phyloP scores from a whole-genome alignment of 768 basidiomycete species.

The Rhodotorula babjevae region DNA sequence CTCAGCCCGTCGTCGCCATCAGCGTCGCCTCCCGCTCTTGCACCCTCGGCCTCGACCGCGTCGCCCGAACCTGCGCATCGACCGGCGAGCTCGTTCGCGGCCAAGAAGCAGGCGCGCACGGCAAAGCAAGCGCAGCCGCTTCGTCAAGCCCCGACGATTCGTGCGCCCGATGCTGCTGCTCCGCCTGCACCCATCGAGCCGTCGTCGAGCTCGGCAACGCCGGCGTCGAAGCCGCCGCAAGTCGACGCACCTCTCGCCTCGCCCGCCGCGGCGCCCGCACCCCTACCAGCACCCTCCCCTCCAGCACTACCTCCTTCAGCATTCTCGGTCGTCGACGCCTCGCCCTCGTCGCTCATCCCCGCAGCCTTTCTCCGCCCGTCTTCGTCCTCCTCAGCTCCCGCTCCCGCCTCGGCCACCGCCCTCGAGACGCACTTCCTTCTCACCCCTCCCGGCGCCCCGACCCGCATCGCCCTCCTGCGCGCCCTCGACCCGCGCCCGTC shows the following conservation, averaged over 20 bases:
- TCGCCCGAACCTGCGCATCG: not conserved
- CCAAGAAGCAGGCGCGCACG: constrained; percentile 10
- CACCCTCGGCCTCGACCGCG: not conserved
- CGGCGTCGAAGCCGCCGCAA: not conserved
- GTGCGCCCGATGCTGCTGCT: not conserved
- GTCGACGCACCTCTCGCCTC: not conserved
- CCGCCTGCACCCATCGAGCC: not conserved
- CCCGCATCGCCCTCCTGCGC: constrained; percentile 5
- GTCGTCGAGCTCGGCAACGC: not conserved
- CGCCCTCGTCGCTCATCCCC: not conserved
- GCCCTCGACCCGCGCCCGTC: not conserved
- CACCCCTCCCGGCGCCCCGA: not conserved
- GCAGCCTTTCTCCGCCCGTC: not conserved
- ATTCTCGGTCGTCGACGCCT: not conserved
- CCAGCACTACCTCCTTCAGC: no score
- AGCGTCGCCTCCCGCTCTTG: not conserved
- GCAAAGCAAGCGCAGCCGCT: not conserved
- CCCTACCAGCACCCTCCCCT: not conserved
- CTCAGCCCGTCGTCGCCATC: not conserved
- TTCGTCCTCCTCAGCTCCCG: not conserved
- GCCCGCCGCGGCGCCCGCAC: not conserved
- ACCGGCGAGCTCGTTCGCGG: not conserved
- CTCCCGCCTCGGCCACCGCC: not conserved
- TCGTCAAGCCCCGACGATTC: not conserved
- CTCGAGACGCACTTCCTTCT: constrained; percentile 18